A percentile compares a stretch with the other conserved stretches of the same genome.
Evolutionary conservation across 176 grass and related monocot genomes (phyloP).

Genomic region (Zea luxurians): DNA sequence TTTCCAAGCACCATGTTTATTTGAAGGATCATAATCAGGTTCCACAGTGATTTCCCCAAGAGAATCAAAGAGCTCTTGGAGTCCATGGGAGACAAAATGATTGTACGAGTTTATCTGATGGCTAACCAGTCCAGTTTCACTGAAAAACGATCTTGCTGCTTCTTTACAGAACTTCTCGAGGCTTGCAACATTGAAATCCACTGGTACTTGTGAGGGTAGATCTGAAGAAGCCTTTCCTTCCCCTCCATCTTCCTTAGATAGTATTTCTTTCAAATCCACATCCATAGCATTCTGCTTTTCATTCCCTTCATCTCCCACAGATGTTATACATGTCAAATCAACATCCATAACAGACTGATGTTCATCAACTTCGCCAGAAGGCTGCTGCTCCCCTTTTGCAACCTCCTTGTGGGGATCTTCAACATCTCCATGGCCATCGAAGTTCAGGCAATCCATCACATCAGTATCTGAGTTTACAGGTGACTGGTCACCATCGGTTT

Average conservation of each 20-base stretch:
- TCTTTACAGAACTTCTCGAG: conserved; percentile 80
- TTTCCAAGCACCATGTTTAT: conserved; percentile 56
- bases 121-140: conserved; percentile 54
- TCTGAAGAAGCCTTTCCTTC: conserved; percentile 20
- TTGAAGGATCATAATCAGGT: conserved; percentile 72
- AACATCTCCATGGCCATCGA: conserved; percentile 30
- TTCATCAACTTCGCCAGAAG: conserved; percentile 15
- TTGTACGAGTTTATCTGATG: conserved; percentile 86
- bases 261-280: conserved; percentile 21
- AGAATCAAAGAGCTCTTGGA: conserved; percentile 70
- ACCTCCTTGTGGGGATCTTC: conserved; percentile 14
- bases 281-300: conserved; percentile 27
- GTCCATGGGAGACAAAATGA: conserved; percentile 67
- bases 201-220: not conserved
- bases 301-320: conserved; percentile 26
- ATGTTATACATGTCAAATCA: conserved; percentile 5
- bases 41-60: conserved; percentile 62
- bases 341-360: conserved; percentile 36
- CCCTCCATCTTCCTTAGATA: conserved; percentile 23
- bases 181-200: conserved; percentile 37
- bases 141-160: conserved; percentile 60
- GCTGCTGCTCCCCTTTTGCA: conserved; percentile 14
- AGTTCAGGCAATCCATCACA: conserved; percentile 32
- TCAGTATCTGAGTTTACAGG: conserved; percentile 27
- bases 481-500: conserved; percentile 12